These are phyloP conservation scores for Gaillardinia entomophila DNA, from an alignment of 805 yeast species.

Conservation along the genomic window DNA sequence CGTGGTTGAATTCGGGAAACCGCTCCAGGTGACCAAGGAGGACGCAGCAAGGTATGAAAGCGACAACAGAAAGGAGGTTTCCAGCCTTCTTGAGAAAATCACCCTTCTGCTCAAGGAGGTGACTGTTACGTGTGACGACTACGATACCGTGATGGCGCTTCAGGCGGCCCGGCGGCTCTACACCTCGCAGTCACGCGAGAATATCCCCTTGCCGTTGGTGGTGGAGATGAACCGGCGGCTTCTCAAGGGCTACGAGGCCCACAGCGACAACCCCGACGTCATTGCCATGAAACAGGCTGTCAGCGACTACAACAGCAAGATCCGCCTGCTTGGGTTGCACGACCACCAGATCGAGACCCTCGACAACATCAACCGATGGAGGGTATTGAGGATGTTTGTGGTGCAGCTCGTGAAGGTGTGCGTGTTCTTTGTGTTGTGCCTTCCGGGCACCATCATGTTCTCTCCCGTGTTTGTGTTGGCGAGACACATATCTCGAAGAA, in stretches of 20 bases:
- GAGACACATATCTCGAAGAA: conserved; percentile 63
- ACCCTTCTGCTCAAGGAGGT: conserved; percentile 75
- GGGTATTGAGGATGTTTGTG: conserved; percentile 48
- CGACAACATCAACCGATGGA: conserved; percentile 42
- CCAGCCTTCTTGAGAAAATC: conserved; percentile 61
- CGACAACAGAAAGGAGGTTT: conserved; percentile 68
- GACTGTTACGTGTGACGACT: conserved; percentile 84
- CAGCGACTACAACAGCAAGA: conserved; percentile 58
- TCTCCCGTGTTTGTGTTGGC: conserved; percentile 84
- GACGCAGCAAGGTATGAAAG: conserved; percentile 63
- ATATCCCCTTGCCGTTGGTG: conserved; percentile 73
- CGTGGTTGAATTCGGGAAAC: conserved; percentile 89
- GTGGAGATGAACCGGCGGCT: conserved; percentile 90
- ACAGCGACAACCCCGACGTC: conserved; percentile 64
- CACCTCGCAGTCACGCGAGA: conserved; percentile 63
- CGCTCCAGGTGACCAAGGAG: conserved; percentile 54
- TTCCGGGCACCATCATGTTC: conserved; percentile 86
- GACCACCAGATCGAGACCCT: conserved; percentile 58
- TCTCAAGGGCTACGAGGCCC: conserved; percentile 74
- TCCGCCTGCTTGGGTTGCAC: conserved; percentile 45
- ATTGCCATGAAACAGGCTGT: conserved; percentile 58
- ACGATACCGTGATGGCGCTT: conserved; percentile 80
- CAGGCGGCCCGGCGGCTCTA: conserved; percentile 91
- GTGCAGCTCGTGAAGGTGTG: conserved; percentile 53
- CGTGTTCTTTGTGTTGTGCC: conserved; percentile 54